Percentiles rank a stretch among this genome's conserved stretches.
Evolutionary conservation across 306 rosid genomes (phyloP).

Genomic region (Acacia melanoxylon): DNA sequence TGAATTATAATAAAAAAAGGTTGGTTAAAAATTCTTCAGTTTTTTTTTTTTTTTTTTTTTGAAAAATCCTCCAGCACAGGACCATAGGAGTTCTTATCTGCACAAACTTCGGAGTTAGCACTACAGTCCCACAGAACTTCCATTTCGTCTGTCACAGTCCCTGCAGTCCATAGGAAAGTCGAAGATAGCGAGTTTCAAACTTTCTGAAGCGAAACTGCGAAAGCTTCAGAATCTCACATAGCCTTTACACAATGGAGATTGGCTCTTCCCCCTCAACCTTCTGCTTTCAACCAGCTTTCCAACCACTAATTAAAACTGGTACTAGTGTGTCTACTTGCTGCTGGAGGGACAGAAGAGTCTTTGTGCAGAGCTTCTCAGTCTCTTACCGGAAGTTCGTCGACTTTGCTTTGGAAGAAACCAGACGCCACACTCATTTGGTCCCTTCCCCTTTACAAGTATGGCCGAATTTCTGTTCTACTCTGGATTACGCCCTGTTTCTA

Average conservation of each 20-base stretch:
- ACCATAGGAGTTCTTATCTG: not conserved
- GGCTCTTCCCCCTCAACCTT: slow-evolving; percentile 32
- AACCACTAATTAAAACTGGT: not conserved
- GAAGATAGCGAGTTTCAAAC: not conserved
- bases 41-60: too few relatives aligned
- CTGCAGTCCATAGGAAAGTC: not conserved
- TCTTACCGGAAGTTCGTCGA: slow-evolving; percentile 44
- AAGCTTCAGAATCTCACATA: not conserved
- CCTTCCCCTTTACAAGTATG: slow-evolving; percentile 51
- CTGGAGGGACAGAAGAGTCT: slow-evolving; percentile 8
- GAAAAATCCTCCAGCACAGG: not conserved
- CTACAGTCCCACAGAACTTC: not conserved
- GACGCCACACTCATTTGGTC: slow-evolving; percentile 33
- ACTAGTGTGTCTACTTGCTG: not conserved
- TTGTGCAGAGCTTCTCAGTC: slow-evolving; percentile 18
- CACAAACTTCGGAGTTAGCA: not conserved
- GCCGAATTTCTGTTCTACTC: not conserved
- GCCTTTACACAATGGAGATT: slow-evolving; percentile 30
- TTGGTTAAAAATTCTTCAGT: too few relatives aligned
- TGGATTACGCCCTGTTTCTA: not conserved
- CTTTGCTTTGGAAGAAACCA: slow-evolving; percentile 53
- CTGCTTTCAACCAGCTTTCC: slow-evolving; percentile 18
- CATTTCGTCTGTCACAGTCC: not conserved
- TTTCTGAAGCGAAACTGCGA: not conserved
- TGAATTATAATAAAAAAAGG: too few relatives aligned